Percentiles rank a stretch among this genome's conserved stretches.
Evolutionary conservation across 1,284 basidiomycete species (phyloP).

Genomic region (Leccinum pallidistipes): DNA sequence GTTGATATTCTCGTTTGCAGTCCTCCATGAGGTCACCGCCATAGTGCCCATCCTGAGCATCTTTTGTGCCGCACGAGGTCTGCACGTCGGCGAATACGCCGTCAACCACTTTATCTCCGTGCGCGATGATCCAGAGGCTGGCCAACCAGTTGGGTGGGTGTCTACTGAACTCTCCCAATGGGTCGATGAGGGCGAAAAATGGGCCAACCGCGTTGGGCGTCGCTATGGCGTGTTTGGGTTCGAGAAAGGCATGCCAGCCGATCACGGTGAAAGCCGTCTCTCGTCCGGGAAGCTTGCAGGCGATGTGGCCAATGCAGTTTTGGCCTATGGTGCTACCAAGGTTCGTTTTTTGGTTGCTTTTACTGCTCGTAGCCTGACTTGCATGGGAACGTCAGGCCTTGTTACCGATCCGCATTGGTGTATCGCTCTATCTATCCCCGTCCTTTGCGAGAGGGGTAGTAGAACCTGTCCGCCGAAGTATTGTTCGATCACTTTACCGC

Average conservation of each 20-base stretch:
- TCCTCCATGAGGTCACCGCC: conserved; percentile 89
- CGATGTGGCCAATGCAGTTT: conserved; percentile 74
- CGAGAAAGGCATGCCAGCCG: conserved; percentile 47
- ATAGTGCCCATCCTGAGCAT: conserved; percentile 73
- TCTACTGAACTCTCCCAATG: conserved; percentile 49
- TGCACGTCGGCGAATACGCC: conserved; percentile 73
- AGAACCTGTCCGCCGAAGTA: conserved; percentile 49
- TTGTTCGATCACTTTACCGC: conserved; percentile 26
- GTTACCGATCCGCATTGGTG: conserved; percentile 63
- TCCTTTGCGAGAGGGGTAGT: conserved; percentile 67
- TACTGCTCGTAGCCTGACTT: conserved; percentile 4
- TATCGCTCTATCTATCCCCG: conserved; percentile 76
- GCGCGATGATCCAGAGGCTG: conserved; percentile 4
- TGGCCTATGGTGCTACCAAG: conserved; percentile 86
- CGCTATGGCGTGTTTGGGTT: conserved; percentile 84
- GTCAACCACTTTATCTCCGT: conserved; percentile 40
- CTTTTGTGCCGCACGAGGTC: conserved; percentile 69
- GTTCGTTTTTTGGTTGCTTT: conserved; percentile 38
- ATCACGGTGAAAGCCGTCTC: conserved; percentile 14
- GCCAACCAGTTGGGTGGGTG: conserved; percentile 36
- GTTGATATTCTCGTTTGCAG: conserved; percentile 75
- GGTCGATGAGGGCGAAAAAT: conserved; percentile 73
- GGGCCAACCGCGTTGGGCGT: conserved; percentile 71
- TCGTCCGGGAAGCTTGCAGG: conserved; percentile 55
- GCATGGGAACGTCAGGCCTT: conserved; percentile 56